Conservation (phyloP, 768 basidiomycete species). For the Obba rivulosa region DNA sequence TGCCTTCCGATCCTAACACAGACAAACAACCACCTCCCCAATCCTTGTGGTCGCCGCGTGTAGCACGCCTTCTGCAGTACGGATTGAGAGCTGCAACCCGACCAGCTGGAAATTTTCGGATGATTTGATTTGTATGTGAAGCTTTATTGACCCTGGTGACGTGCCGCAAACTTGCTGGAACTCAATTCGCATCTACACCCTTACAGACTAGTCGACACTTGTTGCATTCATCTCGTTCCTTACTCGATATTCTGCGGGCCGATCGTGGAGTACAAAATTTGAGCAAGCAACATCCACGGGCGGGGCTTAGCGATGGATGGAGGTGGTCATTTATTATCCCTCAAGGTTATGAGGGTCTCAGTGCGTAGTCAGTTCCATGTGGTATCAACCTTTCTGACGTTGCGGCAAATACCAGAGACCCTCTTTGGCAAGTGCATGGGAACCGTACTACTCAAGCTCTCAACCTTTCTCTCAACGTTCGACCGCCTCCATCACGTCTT, state of each 20-base stretch:
- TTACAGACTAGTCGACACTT: too few relatives aligned
- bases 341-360: conserved; percentile 87
- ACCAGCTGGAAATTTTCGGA: not conserved
- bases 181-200: too few relatives aligned
- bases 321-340: conserved; percentile 60
- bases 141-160: not conserved
- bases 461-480: conserved; percentile 80
- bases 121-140: not conserved
- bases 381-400: not conserved
- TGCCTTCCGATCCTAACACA: conserved; percentile 19
- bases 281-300: too few relatives aligned
- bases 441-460: conserved; percentile 82
- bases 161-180: too few relatives aligned
- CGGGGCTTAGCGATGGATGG: conserved; percentile 40
- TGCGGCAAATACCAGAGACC: conserved; percentile 37
- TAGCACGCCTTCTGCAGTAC: not conserved
- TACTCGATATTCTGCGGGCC: too few relatives aligned
- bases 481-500: conserved; percentile 68
- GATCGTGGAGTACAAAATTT: too few relatives aligned
- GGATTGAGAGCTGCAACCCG: not conserved
- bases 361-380: conserved; percentile 41
- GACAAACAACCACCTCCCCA: conserved; percentile 16
- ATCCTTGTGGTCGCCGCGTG: not conserved
- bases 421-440: conserved; percentile 69
- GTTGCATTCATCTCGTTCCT: too few relatives aligned